Percentiles rank a stretch among this genome's conserved stretches.
These are phyloP conservation scores for Starmerella davenportii DNA, from an alignment of 805 yeast species.

Conservation along the genomic window DNA sequence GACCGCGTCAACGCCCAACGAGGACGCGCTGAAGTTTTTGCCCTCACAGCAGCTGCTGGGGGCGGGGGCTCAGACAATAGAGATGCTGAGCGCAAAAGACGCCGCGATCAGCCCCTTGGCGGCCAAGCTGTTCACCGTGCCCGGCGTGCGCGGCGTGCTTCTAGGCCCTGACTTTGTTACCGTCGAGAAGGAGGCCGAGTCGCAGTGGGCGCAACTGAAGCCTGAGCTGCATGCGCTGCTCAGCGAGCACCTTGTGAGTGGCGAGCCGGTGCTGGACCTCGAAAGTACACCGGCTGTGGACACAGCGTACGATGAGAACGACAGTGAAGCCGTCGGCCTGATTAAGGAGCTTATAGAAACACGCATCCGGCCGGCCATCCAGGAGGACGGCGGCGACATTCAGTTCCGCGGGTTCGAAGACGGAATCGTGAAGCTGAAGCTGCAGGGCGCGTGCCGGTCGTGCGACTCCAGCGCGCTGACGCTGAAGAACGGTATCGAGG, in stretches of 20 bases:
- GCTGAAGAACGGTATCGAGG: conserved; percentile 83
- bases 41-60: conserved; percentile 59
- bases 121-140: conserved; percentile 50
- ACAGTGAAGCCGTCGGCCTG: conserved; percentile 67
- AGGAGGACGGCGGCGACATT: conserved; percentile 97
- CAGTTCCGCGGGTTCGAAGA: conserved; percentile 74
- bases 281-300: conserved; percentile 24
- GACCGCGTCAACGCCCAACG: conserved; percentile 74
- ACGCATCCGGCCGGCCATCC: conserved; percentile 90
- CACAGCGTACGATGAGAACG: conserved; percentile 41
- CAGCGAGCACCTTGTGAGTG: conserved; percentile 30
- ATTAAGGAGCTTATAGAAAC: conserved; percentile 86
- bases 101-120: conserved; percentile 64
- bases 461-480: conserved; percentile 87
- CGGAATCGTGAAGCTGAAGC: conserved; percentile 73
- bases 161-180: conserved; percentile 75
- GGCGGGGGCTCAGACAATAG: conserved; percentile 41
- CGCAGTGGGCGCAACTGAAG: conserved; percentile 55
- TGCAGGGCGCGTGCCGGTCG: conserved; percentile 91
- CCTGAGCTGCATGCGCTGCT: conserved; percentile 38
- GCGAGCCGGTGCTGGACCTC: conserved; percentile 34
- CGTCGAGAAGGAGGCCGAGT: conserved; percentile 42
- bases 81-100: conserved; percentile 57
- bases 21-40: conserved; percentile 64
- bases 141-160: conserved; percentile 60